Conservation (phyloP, 2,329 filamentous ascomycete genomes). For the Fusarium hostae region DNA sequence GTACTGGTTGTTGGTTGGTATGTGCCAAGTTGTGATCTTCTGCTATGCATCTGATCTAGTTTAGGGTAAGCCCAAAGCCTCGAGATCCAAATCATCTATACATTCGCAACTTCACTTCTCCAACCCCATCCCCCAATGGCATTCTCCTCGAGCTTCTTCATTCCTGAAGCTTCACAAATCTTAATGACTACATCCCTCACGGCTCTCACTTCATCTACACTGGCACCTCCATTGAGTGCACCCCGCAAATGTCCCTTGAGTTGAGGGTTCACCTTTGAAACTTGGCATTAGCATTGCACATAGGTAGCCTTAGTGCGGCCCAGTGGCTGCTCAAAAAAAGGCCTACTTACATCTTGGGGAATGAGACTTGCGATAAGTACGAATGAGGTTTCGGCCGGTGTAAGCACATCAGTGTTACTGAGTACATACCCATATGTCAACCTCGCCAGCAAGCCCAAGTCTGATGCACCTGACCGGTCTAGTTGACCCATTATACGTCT, state of each 20-base stretch:
- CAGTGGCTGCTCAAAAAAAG: background rate
- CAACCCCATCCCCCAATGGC: conserved; percentile 43
- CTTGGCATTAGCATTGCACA: conserved; percentile 1
- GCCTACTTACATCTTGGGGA: conserved; percentile 42
- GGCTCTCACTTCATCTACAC: conserved; percentile 41
- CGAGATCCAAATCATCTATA: conserved; percentile 16
- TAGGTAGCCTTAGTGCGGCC: background rate
- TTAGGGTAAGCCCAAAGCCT: conserved; percentile 1
- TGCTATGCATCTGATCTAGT: background rate
- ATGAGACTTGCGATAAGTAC: conserved; percentile 45
- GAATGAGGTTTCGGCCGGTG: conserved; percentile 40
- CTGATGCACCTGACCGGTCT: conserved; percentile 41
- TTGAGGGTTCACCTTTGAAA: conserved; percentile 41
- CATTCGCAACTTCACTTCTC: conserved; percentile 42
- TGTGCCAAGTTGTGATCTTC: background rate
- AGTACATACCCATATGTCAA: conserved; percentile 43
- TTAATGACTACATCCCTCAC: conserved; percentile 41
- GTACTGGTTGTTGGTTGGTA: background rate
- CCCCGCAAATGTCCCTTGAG: conserved; percentile 43
- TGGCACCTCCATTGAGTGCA: conserved; percentile 43
- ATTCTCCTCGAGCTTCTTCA: conserved; percentile 32
- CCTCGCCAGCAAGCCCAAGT: conserved; percentile 41
- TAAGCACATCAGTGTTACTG: conserved; percentile 42
- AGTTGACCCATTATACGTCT: conserved; percentile 44
- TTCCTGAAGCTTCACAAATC: conserved; percentile 44